phyloP scores from a whole-genome alignment of 306 rosid species.

The Carpinus fangiana region DNA sequence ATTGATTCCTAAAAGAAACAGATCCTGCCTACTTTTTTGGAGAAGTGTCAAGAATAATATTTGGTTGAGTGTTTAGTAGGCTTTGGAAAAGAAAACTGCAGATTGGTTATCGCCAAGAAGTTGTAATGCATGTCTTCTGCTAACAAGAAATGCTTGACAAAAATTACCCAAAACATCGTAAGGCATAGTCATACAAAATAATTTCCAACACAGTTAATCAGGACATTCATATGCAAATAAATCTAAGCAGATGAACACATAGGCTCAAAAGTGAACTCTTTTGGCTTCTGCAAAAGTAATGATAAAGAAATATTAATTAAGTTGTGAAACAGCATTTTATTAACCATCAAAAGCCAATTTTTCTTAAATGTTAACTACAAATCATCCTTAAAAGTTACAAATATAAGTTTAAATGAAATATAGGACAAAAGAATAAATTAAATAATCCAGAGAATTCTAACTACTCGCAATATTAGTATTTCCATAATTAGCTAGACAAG shows the following conservation, averaged over 20 bases:
- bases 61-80: too few relatives aligned
- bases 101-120: too few relatives aligned
- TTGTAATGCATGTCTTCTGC: not conserved
- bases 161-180: not conserved
- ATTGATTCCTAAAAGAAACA: too few relatives aligned
- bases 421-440: not conserved
- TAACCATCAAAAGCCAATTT: not conserved
- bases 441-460: not conserved
- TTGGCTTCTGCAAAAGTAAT: not conserved
- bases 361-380: not conserved
- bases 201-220: not conserved
- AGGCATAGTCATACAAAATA: not conserved
- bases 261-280: not conserved
- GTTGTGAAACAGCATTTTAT: not conserved
- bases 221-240: not conserved
- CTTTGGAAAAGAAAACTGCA: too few relatives aligned
- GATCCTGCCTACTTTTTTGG: too few relatives aligned
- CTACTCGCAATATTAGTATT: not conserved
- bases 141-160: not conserved
- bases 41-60: too few relatives aligned
- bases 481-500: not conserved
- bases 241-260: not conserved
- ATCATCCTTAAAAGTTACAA: not conserved
- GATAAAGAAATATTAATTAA: not conserved
- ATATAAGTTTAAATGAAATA: not conserved